Base-by-base conservation (phyloP, 2,329 filamentous ascomycete genomes). In the Fusarium agapanthi region DNA sequence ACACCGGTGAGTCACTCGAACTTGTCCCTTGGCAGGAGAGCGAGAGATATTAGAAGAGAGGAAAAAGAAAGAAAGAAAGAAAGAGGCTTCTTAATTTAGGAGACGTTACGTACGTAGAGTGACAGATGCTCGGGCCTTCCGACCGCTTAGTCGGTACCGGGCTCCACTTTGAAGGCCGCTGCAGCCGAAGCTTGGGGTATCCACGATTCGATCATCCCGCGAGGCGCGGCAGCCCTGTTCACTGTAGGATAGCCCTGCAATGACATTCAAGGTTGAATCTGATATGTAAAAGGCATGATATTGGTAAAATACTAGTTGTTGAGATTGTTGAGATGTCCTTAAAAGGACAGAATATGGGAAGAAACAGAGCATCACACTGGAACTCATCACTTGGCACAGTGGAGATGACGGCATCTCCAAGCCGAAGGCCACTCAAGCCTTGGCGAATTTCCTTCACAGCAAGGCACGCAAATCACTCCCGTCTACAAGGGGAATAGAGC, bases 351-450 rank as follows among this genome's bases (percentile, higher is more conserved):
- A n/a, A n/a, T n/a, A n/a, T n/a, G n/a, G n/a, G n/a, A 16, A 30
- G n/a, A 6, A 9, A 3, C 5, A 37, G 8, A 53, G 11, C 14
- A 10, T 43, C 24, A 26, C 10, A 20, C 9, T 3, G 53, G 3
- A 34, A 51, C 45, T 37, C 24, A 20, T 30, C 34, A 56, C 69
- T 69, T 65, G 65, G 69, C 69, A 65, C 55, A 60, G 69, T 72
- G 69, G 69, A 72, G 69, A 43, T 65, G 24, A 28, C 69, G 69
- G 69, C 69, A 72, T 56, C 59, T 55, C 4, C 1, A 35, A 73
- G 69, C 69, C 69, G 69, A 72, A 70, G 40, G 69, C 67, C 67
- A 66, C 67, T 66, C 66, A 66, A 70, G 47, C 48, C 55, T 57
- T 40, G 34, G 40, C 54, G 2, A 40, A 41, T 40, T 10, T 44